phyloP scores from a whole-genome alignment of 257 asterid genomes.

The Ocimum tenuiflorum region DNA sequence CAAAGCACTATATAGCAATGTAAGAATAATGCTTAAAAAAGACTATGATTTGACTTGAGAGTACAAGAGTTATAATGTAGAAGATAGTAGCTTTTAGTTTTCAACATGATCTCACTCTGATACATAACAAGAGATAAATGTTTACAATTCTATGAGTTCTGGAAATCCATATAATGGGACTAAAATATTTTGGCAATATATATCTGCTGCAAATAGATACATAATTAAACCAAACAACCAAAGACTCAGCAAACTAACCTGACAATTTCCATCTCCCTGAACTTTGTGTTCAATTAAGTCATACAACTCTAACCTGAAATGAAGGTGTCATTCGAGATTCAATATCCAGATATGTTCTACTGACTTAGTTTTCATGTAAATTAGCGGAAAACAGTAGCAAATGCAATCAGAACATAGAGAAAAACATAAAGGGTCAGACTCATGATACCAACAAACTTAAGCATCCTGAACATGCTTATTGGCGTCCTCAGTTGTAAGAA shows the following conservation, averaged over 20 bases:
- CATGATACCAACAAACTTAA: conserved; percentile 10
- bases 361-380: background rate
- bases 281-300: conserved; percentile 86
- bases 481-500: conserved; percentile 4
- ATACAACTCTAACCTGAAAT: conserved; percentile 70
- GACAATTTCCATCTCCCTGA: conserved; percentile 98
- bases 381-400: background rate
- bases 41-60: background rate
- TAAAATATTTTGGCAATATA: conserved; percentile 3
- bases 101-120: background rate
- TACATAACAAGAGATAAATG: background rate
- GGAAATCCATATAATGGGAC: background rate
- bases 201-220: background rate
- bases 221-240: background rate
- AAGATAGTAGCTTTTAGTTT: background rate
- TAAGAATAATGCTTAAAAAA: background rate
- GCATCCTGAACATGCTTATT: background rate
- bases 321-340: conserved; percentile 19
- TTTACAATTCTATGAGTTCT: background rate
- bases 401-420: background rate
- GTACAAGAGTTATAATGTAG: background rate
- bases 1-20: background rate
- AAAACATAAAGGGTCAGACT: background rate
- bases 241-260: conserved; percentile 41
- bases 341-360: conserved; percentile 17